Evolutionary conservation across 116 monocot species (phyloP).

Genomic region (Papilionanthe hybrid): DNA sequence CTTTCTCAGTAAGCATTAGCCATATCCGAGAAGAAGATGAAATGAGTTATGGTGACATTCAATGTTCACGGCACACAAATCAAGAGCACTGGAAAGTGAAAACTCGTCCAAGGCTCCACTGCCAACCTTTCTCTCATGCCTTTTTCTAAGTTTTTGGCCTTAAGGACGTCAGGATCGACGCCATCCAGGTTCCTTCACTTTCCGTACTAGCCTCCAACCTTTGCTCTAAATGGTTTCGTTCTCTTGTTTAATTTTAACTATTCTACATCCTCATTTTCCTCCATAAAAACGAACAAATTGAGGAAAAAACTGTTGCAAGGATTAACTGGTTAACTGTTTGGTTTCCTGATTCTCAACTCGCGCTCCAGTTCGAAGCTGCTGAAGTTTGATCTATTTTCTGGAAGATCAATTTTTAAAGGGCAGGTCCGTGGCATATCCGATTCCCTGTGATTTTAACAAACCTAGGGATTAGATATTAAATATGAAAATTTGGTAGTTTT

Average conservation of each 20-base stretch:
- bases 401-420: too few relatives aligned
- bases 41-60: conserved; percentile 51
- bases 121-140: conserved; percentile 48
- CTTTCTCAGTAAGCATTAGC: too few relatives aligned
- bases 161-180: conserved; percentile 41
- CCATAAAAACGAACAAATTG: too few relatives aligned
- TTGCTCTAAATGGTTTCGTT: background rate
- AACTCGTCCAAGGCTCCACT: conserved; percentile 39
- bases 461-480: too few relatives aligned
- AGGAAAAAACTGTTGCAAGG: too few relatives aligned
- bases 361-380: too few relatives aligned
- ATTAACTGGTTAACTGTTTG: too few relatives aligned
- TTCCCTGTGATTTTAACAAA: too few relatives aligned
- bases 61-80: conserved; percentile 55
- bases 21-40: conserved; percentile 8
- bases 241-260: background rate
- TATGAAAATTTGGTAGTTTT: too few relatives aligned
- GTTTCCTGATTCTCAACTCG: too few relatives aligned
- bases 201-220: background rate
- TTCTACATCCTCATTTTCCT: background rate
- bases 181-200: conserved; percentile 21
- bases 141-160: conserved; percentile 37
- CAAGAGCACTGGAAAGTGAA: conserved; percentile 18
- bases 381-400: too few relatives aligned
- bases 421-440: too few relatives aligned